phyloP scores from a whole-genome alignment of 345 rosid genomes.

The Citrus maxima region DNA sequence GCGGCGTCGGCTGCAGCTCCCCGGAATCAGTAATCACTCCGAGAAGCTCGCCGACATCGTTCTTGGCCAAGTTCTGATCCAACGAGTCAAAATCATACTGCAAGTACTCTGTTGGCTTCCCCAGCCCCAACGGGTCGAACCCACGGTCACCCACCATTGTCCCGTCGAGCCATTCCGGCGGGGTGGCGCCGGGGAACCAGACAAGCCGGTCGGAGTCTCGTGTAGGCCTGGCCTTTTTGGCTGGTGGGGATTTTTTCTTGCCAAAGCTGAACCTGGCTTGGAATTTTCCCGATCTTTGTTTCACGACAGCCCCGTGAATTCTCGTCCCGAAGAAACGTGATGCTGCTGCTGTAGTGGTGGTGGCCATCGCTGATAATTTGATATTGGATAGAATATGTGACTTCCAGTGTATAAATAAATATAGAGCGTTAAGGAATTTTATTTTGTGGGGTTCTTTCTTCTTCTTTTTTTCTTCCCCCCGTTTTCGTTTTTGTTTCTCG shows the following conservation, averaged over 20 bases:
- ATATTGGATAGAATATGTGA: neutral
- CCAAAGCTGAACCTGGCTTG: constrained; percentile 60
- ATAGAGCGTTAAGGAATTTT: neutral
- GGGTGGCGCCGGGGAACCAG: constrained; percentile 69
- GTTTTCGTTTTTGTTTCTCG: too few relatives aligned
- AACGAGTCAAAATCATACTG: constrained; percentile 74
- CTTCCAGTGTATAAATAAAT: neutral
- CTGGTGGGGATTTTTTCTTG: constrained; percentile 44
- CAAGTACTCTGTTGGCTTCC: constrained; percentile 86
- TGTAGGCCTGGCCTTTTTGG: constrained; percentile 25
- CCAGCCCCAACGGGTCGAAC: constrained; percentile 82
- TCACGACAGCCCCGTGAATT: constrained; percentile 19
- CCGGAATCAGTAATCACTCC: constrained; percentile 44
- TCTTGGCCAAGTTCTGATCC: constrained; percentile 93
- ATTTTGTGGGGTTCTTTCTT: neutral
- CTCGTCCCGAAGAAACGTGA: constrained; percentile 58
- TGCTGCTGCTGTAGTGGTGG: constrained; percentile 43
- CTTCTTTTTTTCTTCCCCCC: too few relatives aligned
- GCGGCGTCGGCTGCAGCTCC: constrained; percentile 73
- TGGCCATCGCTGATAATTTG: constrained; percentile 21
- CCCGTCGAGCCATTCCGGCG: constrained; percentile 82
- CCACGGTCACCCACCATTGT: constrained; percentile 84
- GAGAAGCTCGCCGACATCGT: constrained; percentile 61
- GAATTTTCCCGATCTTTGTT: constrained; percentile 32
- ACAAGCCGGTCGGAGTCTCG: constrained; percentile 43